Conservation (phyloP, 2,329 filamentous ascomycete species). For the Pseudogymnoascus sp. region DNA sequence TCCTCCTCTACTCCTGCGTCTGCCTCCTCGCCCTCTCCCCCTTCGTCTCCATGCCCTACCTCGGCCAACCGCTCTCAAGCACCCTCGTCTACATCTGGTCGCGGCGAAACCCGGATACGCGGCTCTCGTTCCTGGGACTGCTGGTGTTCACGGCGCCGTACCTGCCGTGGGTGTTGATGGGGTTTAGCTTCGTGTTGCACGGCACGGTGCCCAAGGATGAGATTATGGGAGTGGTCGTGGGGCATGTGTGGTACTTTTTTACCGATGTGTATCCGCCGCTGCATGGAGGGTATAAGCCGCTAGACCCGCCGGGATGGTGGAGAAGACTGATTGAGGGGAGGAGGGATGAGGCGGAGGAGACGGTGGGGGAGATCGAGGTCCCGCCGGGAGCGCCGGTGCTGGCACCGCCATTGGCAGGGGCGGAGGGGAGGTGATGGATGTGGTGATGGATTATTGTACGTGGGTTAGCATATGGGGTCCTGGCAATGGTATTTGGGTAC, state of each 20-base stretch:
- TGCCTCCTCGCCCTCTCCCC: slow-evolving; percentile 76
- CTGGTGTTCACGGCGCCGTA: slow-evolving; percentile 90
- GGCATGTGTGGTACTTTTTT: slow-evolving; percentile 98
- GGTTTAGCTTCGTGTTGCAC: slow-evolving; percentile 84
- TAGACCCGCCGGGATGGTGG: slow-evolving; percentile 90
- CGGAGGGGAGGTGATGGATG: background rate
- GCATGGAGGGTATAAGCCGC: slow-evolving; percentile 71
- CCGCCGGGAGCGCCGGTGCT: background rate
- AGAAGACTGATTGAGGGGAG: slow-evolving; percentile 30
- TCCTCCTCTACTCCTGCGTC: slow-evolving; percentile 75
- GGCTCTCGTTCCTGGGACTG: slow-evolving; percentile 79
- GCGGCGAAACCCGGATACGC: slow-evolving; percentile 82
- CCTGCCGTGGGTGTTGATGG: slow-evolving; percentile 91
- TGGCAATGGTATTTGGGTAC: background rate
- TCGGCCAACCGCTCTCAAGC: slow-evolving; percentile 86
- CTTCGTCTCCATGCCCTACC: slow-evolving; percentile 81
- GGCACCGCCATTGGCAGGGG: background rate
- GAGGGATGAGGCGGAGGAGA: background rate
- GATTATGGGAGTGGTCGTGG: slow-evolving; percentile 87
- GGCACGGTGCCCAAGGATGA: slow-evolving; percentile 88
- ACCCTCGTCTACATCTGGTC: slow-evolving; percentile 98
- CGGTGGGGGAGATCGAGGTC: background rate
- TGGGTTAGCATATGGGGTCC: background rate
- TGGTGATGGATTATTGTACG: background rate
- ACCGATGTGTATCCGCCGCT: slow-evolving; percentile 91